Percentiles rank a stretch among this genome's conserved stretches.
Evolutionary conservation across 331 rosid species (phyloP).

Genomic region (Saraca asoca): DNA sequence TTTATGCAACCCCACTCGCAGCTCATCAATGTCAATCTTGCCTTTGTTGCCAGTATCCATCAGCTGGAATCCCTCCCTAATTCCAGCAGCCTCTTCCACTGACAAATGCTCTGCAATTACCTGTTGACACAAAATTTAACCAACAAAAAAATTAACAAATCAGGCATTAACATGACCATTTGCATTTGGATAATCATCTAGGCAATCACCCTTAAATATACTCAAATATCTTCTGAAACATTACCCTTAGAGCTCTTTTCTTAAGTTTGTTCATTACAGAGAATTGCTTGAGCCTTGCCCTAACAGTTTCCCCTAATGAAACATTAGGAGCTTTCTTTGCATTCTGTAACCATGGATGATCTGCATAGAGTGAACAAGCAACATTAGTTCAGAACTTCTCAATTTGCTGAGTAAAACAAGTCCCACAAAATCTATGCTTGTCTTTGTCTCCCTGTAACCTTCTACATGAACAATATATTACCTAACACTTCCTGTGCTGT

Average conservation of each 20-base stretch:
- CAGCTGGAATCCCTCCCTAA: constrained; percentile 73
- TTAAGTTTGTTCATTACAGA: constrained; percentile 97
- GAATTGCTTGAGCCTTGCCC: constrained; percentile 90
- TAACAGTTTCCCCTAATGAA: constrained; percentile 90
- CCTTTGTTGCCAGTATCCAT: constrained; percentile 81
- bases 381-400: constrained; percentile 10
- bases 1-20: constrained; percentile 75
- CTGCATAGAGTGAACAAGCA: constrained; percentile 53
- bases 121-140: constrained; percentile 48
- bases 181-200: constrained; percentile 11
- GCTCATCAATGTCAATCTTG: constrained; percentile 77
- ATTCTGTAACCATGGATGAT: constrained; percentile 93
- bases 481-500: constrained; percentile 91
- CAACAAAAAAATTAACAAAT: neutral
- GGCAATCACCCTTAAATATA: constrained; percentile 17
- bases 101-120: constrained; percentile 94
- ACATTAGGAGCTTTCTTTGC: constrained; percentile 92
- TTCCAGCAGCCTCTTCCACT: constrained; percentile 82
- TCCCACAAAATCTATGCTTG: neutral
- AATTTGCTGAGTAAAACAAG: constrained; percentile 10
- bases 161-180: constrained; percentile 11
- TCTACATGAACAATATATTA: constrained; percentile 38
- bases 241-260: constrained; percentile 96
- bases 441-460: constrained; percentile 12
- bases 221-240: constrained; percentile 26